Evolutionary conservation across 345 rosid genomes (phyloP).

Genomic region (Syzygium oleosum): DNA sequence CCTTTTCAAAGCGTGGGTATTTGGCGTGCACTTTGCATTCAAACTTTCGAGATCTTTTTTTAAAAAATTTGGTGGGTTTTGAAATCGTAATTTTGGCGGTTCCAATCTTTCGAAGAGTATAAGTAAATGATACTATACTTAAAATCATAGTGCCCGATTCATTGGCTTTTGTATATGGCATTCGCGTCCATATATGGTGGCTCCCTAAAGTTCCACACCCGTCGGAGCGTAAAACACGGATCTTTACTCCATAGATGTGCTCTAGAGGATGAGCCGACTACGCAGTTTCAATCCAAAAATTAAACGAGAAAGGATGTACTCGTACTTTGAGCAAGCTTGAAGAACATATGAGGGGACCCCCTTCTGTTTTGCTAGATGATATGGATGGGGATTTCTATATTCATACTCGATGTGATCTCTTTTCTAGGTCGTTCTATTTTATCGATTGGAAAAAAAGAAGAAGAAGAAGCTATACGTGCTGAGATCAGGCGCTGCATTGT

Average conservation of each 20-base stretch:
- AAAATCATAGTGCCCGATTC: accelerated
- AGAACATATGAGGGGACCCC: background rate
- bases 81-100: background rate
- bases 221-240: background rate
- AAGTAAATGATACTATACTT: background rate
- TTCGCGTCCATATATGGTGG: too few species aligned
- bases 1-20: background rate
- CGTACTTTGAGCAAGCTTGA: too few species aligned
- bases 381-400: background rate
- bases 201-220: background rate
- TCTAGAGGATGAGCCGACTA: too few species aligned
- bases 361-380: background rate
- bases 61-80: background rate
- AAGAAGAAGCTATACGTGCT: too few species aligned
- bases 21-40: background rate
- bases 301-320: background rate
- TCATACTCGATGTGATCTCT: background rate
- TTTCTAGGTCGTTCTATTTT: background rate
- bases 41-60: background rate
- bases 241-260: background rate
- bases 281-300: background rate
- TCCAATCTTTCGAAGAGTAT: background rate
- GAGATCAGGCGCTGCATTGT: background rate
- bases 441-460: too few species aligned
- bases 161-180: background rate